Percentiles rank a stretch among this genome's conserved stretches.
These are phyloP conservation scores for Yueomyces sinensis DNA, from an alignment of 805 yeast species.

Conservation along the genomic window DNA sequence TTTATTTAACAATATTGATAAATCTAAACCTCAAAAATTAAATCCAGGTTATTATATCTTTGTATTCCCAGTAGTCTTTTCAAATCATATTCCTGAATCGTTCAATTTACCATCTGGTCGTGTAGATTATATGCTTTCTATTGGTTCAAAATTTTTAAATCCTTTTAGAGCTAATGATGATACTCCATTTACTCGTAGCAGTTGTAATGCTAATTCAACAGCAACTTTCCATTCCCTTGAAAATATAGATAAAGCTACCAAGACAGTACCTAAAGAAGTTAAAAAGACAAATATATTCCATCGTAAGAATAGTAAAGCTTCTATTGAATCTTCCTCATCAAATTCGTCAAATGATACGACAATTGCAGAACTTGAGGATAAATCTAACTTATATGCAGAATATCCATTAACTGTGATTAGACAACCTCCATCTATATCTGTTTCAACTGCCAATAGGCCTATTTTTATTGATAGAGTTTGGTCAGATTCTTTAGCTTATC, in stretches of 20 bases:
- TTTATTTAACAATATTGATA: conserved; percentile 1
- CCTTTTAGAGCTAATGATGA: neutral
- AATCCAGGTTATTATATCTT: conserved; percentile 62
- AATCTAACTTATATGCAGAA: conserved; percentile 16
- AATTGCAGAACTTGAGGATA: neutral
- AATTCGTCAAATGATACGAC: neutral
- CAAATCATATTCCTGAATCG: conserved; percentile 49
- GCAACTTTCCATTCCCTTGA: neutral
- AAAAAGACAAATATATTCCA: neutral
- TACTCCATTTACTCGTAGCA: neutral
- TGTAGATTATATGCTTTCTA: conserved; percentile 9
- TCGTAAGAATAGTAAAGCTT: neutral
- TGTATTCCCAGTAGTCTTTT: conserved; percentile 45
- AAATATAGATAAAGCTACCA: neutral
- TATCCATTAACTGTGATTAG: conserved; percentile 26
- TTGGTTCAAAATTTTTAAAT: conserved; percentile 8
- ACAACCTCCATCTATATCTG: conserved; percentile 29
- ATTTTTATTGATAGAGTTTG: conserved; percentile 65
- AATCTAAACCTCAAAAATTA: conserved; percentile 5
- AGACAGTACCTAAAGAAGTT: neutral
- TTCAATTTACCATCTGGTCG: conserved; percentile 25
- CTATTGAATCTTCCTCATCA: neutral
- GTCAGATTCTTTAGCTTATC: conserved; percentile 61
- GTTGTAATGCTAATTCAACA: neutral
- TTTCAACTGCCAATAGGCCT: conserved; percentile 47